These are phyloP conservation scores for Ganoderma leucocontextum DNA, from an alignment of 1,284 basidiomycete species.

Conservation along the genomic window DNA sequence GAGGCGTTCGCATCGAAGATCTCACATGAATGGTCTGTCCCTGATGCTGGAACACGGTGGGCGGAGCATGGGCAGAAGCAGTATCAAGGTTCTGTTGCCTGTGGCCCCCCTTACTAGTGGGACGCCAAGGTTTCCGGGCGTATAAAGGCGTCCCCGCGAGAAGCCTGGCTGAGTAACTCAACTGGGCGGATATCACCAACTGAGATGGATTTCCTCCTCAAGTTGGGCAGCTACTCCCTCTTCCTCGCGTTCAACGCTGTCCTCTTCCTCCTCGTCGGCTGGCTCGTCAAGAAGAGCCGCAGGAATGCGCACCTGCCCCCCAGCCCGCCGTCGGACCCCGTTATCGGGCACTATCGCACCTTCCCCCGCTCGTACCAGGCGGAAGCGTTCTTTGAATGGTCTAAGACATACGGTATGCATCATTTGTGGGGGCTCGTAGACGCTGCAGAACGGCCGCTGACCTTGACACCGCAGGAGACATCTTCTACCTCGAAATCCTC, in stretches of 20 bases:
- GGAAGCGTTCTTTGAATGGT: constrained; percentile 30
- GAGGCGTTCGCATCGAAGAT: constrained; percentile 12
- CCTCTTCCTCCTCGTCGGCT: constrained; percentile 19
- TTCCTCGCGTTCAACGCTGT: constrained; percentile 21
- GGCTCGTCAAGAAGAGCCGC: constrained; percentile 17
- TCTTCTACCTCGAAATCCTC: constrained; percentile 45
- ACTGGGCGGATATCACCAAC: background rate
- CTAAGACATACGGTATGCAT: constrained; percentile 30
- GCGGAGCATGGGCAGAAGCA: background rate
- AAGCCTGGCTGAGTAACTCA: background rate
- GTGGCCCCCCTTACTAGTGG: background rate
- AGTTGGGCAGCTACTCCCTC: constrained; percentile 1
- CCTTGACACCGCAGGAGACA: constrained; percentile 32
- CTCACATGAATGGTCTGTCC: background rate
- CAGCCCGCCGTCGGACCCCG: constrained; percentile 33
- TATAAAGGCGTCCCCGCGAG: background rate
- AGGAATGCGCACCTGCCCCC: constrained; percentile 28
- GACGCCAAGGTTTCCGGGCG: background rate
- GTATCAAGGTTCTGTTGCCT: background rate
- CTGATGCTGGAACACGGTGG: background rate
- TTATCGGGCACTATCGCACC: constrained; percentile 35
- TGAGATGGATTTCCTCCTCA: constrained; percentile 9
- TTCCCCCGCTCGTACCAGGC: constrained; percentile 30
- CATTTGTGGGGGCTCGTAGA: too few species aligned
- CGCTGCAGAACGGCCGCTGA: constrained; percentile 4